phyloP scores from a whole-genome alignment of 73 alveolate species.

The Paramecium biaurelia region DNA sequence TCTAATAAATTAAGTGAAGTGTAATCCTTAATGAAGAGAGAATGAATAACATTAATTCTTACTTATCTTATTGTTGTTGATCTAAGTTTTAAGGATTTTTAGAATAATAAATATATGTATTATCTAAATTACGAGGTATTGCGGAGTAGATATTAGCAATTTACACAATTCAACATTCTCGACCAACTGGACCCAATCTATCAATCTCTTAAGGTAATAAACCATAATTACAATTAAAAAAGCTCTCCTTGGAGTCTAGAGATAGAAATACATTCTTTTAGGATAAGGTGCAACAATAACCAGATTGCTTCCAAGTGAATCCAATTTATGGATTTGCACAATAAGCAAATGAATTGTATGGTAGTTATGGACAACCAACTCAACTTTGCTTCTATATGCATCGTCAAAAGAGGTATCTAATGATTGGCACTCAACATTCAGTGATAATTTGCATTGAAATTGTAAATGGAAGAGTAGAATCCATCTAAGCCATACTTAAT shows the following conservation, averaged over 20 bases:
- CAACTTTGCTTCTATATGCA: background rate
- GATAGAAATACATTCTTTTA: background rate
- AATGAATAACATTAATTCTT: background rate
- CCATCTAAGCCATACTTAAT: background rate
- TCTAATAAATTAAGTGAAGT: slow-evolving; percentile 4
- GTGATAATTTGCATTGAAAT: background rate
- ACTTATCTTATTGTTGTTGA: background rate
- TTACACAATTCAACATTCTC: background rate
- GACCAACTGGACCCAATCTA: background rate
- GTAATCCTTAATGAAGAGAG: background rate
- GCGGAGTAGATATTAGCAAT: background rate
- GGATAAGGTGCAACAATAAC: background rate
- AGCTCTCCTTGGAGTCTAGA: background rate
- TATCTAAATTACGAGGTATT: slow-evolving; percentile 18
- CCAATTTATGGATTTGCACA: background rate
- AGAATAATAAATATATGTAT: background rate
- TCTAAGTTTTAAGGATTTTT: background rate
- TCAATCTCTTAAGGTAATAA: background rate
- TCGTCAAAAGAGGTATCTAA: background rate
- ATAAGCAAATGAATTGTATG: background rate
- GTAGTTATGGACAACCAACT: slow-evolving; percentile 28
- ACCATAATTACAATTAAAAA: background rate
- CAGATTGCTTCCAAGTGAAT: background rate
- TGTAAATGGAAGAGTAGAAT: slow-evolving; percentile 20
- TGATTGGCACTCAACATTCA: slow-evolving; percentile 18